Base-by-base conservation (phyloP, 2,329 filamentous ascomycete species). In the Sporothrix pseudoabietina region DNA sequence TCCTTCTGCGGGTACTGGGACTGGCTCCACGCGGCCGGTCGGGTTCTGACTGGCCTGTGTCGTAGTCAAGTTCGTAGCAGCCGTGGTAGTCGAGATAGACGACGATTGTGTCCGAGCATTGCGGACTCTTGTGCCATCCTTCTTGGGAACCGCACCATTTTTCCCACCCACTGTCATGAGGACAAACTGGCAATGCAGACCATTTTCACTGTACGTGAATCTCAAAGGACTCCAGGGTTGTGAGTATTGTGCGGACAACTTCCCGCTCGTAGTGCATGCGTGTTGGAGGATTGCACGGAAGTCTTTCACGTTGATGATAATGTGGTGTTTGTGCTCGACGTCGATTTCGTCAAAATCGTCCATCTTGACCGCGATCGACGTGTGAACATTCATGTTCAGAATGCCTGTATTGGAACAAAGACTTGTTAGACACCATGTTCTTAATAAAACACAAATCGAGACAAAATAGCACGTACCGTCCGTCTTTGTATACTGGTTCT, bases 281-380 rank as follows among this genome's bases (percentile, higher is more conserved):
- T 95, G 92, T 47, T 90, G 87, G 70, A 94, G 89, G 71, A 94
- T 92, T 47, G 92, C 90, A 69, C 92, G 90, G 80, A 94, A 94
- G 80, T 95, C 92, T 78, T 93, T 94, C 78, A 95, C 92, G 77
- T 90, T 93, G 78, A 94, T 92, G 74, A 93, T 88, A 77, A 94
- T 92, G 78, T 94, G 92, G 73, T 94, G 86, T 69, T 91, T 90
- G 74, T 93, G 89, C 78, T 94, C 90, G 41, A 93, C 89, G 30
- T 88, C 85, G 75, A 94, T 92, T 70, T 91, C 87, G 73, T 92
- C 90, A 78, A 95, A 95, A 77, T 94, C 92, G 73, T 91, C 88
- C 41, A 88, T 89, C 78, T 94, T 91, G 16, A 94, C 87, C 0
- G 92, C 88, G 75, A 95, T 92, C 41, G 92, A 92, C 10, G 92